phyloP scores from a whole-genome alignment of 371 early-diverging fungal species.

The Mortierella sp. region DNA sequence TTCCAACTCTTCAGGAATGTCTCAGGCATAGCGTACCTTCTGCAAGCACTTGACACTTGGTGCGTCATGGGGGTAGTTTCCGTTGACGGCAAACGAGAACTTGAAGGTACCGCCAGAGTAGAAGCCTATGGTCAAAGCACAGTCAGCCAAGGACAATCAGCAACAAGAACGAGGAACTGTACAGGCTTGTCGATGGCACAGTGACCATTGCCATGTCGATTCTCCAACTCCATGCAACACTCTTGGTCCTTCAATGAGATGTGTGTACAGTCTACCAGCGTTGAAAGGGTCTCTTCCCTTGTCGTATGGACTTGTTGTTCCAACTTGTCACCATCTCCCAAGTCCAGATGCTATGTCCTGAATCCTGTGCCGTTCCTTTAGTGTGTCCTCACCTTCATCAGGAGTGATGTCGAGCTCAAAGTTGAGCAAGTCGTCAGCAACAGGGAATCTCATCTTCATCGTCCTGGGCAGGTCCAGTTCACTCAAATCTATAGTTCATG shows the following conservation, averaged over 20 bases:
- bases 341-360: not conserved
- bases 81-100: constrained; percentile 91
- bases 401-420: constrained; percentile 88
- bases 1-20: not conserved
- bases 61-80: constrained; percentile 98
- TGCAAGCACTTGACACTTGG: constrained; percentile 97
- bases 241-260: no score
- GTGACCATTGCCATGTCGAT: no score
- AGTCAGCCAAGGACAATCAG: not conserved
- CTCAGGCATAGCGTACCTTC: constrained; percentile 66
- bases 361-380: not conserved
- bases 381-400: constrained; percentile 79
- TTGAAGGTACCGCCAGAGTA: constrained; percentile 94
- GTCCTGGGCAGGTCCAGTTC: constrained; percentile 88
- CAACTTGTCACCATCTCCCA: no score
- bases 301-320: no score
- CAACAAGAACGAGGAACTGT: not conserved
- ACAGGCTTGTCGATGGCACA: no score
- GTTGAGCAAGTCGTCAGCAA: constrained; percentile 85
- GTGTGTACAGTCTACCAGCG: no score
- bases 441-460: constrained; percentile 82
- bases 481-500: constrained; percentile 72
- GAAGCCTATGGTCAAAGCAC: constrained; percentile 67
- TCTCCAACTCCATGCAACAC: no score
- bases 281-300: no score